A percentile compares a stretch with the other conserved stretches of the same genome.
Evolutionary conservation across 202 grass and related monocot species (phyloP).

Genomic region (Panicum hallii): DNA sequence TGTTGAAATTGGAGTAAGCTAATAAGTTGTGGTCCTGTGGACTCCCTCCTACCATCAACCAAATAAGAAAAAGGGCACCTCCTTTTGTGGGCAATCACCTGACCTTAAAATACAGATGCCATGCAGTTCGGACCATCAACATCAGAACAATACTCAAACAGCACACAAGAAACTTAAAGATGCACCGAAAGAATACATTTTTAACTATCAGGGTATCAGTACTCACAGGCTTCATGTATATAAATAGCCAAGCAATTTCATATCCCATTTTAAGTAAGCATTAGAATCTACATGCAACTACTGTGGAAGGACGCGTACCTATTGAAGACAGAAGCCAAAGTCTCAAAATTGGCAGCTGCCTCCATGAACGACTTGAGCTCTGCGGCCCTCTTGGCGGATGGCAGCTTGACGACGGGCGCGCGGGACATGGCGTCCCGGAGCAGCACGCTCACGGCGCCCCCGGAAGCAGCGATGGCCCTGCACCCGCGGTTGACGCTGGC

Average conservation of each 20-base stretch:
- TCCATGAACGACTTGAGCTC: conserved; percentile 74
- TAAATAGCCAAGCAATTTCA: conserved; percentile 24
- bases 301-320: conserved; percentile 48
- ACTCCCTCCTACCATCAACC: conserved; percentile 22
- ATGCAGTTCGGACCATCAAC: conserved; percentile 16
- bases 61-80: conserved; percentile 38
- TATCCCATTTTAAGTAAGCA: conserved; percentile 5
- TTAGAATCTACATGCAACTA: not conserved
- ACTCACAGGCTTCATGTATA: not conserved
- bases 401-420: conserved; percentile 64
- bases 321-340: conserved; percentile 65
- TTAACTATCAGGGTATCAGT: not conserved
- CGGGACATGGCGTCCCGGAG: conserved; percentile 73
- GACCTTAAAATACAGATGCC: conserved; percentile 13
- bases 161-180: conserved; percentile 18
- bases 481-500: conserved; percentile 79
- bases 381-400: conserved; percentile 56
- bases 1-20: conserved; percentile 27
- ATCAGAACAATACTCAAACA: conserved; percentile 43
- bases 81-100: conserved; percentile 41
- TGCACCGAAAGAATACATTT: not conserved
- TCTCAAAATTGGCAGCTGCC: conserved; percentile 62
- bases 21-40: not conserved
- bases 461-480: conserved; percentile 68
- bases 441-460: conserved; percentile 59